Conservation (phyloP, 106 monocot genomes). For the Allium sativum region DNA sequence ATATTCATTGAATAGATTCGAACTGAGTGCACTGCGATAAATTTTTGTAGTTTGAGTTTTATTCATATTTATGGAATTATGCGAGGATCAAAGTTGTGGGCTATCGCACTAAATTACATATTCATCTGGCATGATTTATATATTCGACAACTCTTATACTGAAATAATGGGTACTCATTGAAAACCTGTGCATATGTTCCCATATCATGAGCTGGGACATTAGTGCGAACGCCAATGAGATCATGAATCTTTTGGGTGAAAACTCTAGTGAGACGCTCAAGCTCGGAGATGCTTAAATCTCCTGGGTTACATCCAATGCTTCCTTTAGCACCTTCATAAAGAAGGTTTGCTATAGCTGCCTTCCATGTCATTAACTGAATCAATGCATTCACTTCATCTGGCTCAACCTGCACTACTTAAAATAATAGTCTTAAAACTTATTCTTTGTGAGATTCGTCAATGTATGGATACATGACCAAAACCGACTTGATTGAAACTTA, state of each 20-base stretch:
- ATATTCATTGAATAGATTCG: too few relatives aligned
- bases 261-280: constrained; percentile 77
- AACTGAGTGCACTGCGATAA: too few relatives aligned
- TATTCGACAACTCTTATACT: too few relatives aligned
- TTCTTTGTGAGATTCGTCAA: too few relatives aligned
- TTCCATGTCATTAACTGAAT: constrained; percentile 98
- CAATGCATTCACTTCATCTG: constrained; percentile 93
- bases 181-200: constrained; percentile 83
- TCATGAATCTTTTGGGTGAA: constrained; percentile 98
- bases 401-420: constrained; percentile 62
- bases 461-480: background rate
- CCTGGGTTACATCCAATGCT: constrained; percentile 86
- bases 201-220: constrained; percentile 96
- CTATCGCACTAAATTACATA: too few relatives aligned
- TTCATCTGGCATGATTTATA: too few relatives aligned
- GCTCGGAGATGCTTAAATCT: constrained; percentile 73
- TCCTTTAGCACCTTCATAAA: constrained; percentile 94
- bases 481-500: too few relatives aligned
- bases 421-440: too few relatives aligned
- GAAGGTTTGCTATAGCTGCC: constrained; percentile 91
- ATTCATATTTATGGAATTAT: background rate
- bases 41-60: too few relatives aligned
- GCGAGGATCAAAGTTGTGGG: background rate
- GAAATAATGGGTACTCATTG: too few relatives aligned
- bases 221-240: constrained; percentile 74